Base-by-base conservation (phyloP, 2,329 filamentous ascomycete species). In the Pseudogymnoascus sp. region DNA sequence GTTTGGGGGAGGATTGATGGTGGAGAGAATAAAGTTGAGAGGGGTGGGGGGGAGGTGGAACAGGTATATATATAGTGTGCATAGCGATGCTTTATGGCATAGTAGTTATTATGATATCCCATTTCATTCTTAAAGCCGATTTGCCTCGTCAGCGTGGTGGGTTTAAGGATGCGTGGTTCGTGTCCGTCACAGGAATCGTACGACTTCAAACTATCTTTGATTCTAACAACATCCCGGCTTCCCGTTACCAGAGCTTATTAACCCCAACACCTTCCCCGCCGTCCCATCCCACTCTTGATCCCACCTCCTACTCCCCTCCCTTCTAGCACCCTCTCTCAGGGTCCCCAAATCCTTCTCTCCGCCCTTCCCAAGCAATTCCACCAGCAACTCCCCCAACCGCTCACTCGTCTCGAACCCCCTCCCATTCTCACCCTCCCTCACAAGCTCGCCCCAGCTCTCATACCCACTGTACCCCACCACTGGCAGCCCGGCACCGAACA, bases 401-500 rank as follows among this genome's bases (percentile, higher is more conserved):
- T 81, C 78, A 0, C 87, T 81, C 60, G 84, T 90, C 67, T 84
- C 84, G 71, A 99, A 99, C 0, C 94, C 92, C 68, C 84, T 83
- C 1, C 94, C 94, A 72, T 97, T 97, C 39, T 86, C 80, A 0
- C 90, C 89, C 70, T 97, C 92, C 60, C 83, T 88, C 25, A 99
- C 90, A n/a, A 99, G 78, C 76, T 99, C 94, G 2, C 84, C 80
- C 81, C 96, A 96, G 65, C 92, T 93, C 72, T 92, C 87, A 71
- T 96, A 99, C 2, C 83, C 82, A 25, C 84, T 84, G 81, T 94
- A 97, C 3, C 92, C 93, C 0, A 88, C 87, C 0, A 99, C 94
- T 0, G 94, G 94, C 28, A 99, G 78, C 0, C 93, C 94, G 0
- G 92, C 89, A 2, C 94, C 94, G 73, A 99, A 97, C 92, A 99